phyloP scores from a whole-genome alignment of 768 basidiomycete species.

The Strobilomyces confusus region DNA sequence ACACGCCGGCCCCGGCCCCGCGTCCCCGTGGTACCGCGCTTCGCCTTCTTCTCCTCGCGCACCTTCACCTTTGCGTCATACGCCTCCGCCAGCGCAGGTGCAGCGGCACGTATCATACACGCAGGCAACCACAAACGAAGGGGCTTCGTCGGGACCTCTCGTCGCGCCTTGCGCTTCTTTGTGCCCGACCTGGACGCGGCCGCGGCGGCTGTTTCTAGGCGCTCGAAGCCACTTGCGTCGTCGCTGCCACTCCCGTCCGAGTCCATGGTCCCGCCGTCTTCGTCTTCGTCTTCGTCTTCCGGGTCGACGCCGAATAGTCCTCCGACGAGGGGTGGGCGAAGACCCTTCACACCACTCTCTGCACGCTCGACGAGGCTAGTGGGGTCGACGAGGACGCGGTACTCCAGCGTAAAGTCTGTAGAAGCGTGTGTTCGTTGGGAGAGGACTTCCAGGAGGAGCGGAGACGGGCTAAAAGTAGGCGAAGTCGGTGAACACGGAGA shows the following conservation, averaged over 20 bases:
- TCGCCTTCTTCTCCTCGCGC: conserved; percentile 42
- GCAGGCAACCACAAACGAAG: conserved; percentile 81
- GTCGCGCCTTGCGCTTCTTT: conserved; percentile 25
- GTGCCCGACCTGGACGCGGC: conserved; percentile 16
- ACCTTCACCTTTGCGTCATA: conserved; percentile 56
- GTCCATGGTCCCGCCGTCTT: conserved; percentile 20
- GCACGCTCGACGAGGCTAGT: conserved; percentile 59
- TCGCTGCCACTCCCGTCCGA: conserved; percentile 43
- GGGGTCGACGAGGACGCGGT: conserved; percentile 75
- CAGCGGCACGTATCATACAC: conserved; percentile 65
- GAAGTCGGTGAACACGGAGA: conserved; percentile 1
- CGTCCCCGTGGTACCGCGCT: conserved; percentile 18
- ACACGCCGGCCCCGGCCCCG: conserved; percentile 6
- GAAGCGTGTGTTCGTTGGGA: conserved; percentile 61
- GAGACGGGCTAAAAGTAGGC: conserved; percentile 33
- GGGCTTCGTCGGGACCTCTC: conserved; percentile 43
- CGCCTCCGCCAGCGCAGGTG: conserved; percentile 58
- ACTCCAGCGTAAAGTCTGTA: conserved; percentile 71
- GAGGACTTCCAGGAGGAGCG: conserved; percentile 63
- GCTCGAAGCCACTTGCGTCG: conserved; percentile 17
- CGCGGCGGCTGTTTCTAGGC: conserved; percentile 25
- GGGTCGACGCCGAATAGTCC: conserved; percentile 38
- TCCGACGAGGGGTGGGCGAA: conserved; percentile 42
- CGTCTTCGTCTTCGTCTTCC: conserved; percentile 48
- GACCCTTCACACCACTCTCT: conserved; percentile 62